Evolutionary conservation across 768 basidiomycete genomes (phyloP), one percentile per base, ranked within the genome.

Genomic region (Mrakia blollopis): DNA sequence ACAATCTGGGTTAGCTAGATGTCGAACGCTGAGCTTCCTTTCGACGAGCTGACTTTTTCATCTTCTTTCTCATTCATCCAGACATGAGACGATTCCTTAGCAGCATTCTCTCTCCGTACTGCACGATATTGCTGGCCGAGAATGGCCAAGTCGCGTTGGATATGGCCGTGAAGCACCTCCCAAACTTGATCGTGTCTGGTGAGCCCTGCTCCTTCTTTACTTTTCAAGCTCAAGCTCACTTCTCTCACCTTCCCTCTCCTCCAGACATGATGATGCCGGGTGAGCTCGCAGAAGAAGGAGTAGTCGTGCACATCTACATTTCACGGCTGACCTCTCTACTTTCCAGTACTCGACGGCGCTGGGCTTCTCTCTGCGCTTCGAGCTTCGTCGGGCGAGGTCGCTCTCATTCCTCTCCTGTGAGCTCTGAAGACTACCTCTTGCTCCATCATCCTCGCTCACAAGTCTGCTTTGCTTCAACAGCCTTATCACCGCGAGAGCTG

Each of bases 51-150:
- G 21, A 54, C n/a, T 11, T 54, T 9, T 54, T 72, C 37, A 1
- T 28, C 13, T 41, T 41, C 50, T 28, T 52, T 8, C 47, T 32
- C 10, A 3, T 23, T 54, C 54, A 14, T 54, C 7, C 37, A 39
- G 77, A 74, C 44, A 78, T 74, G 54, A 50, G 73, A 13, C 57
- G 37, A 30, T 78, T 74, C 41, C 70, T 78, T 73, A 41, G 65
- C 28, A 74, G 80, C 0, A 83, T 83, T 16, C 83, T 86, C 69
- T 39, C 78, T 3, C 81, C 81, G 8, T 84, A 82, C 78, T 85
- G 85, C 72, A 81, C 77, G 2, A 79, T 84, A 23, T 62, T 82
- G 3, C 83, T 57, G 83, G 82, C 7, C 77, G 82, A 10, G 76
- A 82, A 41, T 62, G 79, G 47, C 73, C 79, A 61, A 54, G 79